Evolutionary conservation across 2,329 filamentous ascomycete genomes (phyloP), one percentile per base, ranked within the genome.

Genomic region (Laburnicola sp.): DNA sequence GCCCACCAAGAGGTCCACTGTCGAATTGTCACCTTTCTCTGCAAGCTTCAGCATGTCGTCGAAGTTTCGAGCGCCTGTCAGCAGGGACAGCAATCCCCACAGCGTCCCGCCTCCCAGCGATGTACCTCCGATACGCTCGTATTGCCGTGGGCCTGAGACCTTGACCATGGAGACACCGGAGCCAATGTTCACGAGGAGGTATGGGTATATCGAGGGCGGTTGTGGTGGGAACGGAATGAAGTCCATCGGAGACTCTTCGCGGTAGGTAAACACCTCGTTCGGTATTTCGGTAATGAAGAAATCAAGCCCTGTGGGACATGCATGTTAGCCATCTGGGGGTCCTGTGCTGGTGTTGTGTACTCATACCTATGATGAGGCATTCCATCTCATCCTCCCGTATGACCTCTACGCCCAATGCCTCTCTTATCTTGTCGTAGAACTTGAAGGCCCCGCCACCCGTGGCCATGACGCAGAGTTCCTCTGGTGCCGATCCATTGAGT

Each of bases 231-330:
- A 85, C 54, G 87, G 84, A 59, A 87, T 85, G 69, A 96, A 97
- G 66, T 90, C 84, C 88, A 97, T 96, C 3, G 92, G 91, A 63
- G 94, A 87, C 30, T 72, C 66, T 51, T 76, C 93, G 69, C 88
- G 92, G 75, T 97, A 97, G 21, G 91, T 97, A 69, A 99, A 99
- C 48, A 99, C 93, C 75, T 99, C 94, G 62, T 88, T 86, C 21
- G 94, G 94, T 53, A 99, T 97, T 71, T 97, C 92, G 59, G 91
- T 96, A 69, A 97, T 97, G 80, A 99, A 97, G 77, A 97, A 99
- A 72, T 99, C 94, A 37, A 99, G 85, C 9, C 93, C 91, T 91
- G 63, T 55, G 28, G 26, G 38, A 46, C 37, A 49, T 45, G n/a
- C 25, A 11, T 10, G 39, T 58, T 49, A 56, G 52, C 22, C 9